Base-by-base conservation (phyloP, 2,329 filamentous ascomycete species). In the Achaetomium macrosporum region DNA sequence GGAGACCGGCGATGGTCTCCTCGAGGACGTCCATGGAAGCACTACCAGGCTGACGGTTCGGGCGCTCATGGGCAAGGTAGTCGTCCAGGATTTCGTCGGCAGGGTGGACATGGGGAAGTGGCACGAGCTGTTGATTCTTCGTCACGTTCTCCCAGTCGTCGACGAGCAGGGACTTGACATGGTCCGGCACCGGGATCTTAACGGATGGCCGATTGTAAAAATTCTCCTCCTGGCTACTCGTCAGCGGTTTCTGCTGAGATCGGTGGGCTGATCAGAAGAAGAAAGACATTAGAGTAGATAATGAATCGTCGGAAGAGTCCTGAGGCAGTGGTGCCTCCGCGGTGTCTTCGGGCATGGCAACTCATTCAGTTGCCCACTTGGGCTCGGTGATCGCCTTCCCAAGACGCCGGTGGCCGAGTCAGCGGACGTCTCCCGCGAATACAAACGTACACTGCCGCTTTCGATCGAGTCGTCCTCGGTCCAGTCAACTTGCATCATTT, bases 91-190 rank as follows among this genome's bases (percentile, higher is more conserved):
- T 89, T 59, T 82, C 74, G 58, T 80, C 82, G 55, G 93, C 89
- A 1, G 92, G 83, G 47, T 85, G 81, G 29, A 78, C 76, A 43
- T 90, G 85, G 0, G 93, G 93, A 15, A 99, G 76, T 1, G 88
- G 85, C 31, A 96, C 89, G 4, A 97, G 83, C 66, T 92, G 88
- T 61, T 90, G 83, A 66, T 95, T 93, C 73, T 96, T 97, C 52
- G 93, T 99, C 57, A 99, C 84, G 63, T 96, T 95, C 70, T 99
- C 93, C 93, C 93, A 99, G 69, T 99, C 93, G 67, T 99, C 93
- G 19, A 99, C 93, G 3, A 99, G 82, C 57, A 95, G 79, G 15
- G 88, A 89, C 73, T 97, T 96, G 60, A 99, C 78, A 59, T 87
- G 83, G 66, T 97, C 93, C 0, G 93, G 90, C 59, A 97, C 84